These are phyloP conservation scores for Microdochium trichocladiopsis DNA, from an alignment of 2,329 filamentous ascomycete species.

Conservation along the genomic window DNA sequence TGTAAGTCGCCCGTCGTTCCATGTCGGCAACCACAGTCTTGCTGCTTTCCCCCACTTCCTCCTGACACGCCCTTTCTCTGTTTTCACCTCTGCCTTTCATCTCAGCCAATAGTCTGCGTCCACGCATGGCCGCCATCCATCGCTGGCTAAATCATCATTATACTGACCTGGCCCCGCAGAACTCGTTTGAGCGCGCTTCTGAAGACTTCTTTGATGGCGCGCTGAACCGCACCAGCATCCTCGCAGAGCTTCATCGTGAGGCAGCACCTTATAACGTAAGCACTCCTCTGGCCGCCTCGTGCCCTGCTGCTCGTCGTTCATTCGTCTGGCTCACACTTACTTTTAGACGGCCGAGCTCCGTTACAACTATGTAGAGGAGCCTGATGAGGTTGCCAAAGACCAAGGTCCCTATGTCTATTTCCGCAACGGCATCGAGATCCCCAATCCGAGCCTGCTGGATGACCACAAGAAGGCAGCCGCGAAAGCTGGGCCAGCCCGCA, in stretches of 20 bases:
- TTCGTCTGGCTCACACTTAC: constrained; percentile 6
- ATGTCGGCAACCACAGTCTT: constrained; percentile 1
- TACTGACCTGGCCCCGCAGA: constrained; percentile 7
- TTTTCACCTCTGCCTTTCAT: neutral
- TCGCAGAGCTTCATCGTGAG: constrained; percentile 17
- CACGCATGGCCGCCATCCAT: neutral
- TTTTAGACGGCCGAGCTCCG: constrained; percentile 15
- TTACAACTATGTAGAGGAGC: constrained; percentile 15
- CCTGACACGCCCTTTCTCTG: neutral
- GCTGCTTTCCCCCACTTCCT: constrained; percentile 6
- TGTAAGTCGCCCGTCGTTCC: constrained; percentile 4
- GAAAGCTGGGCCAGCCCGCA: constrained; percentile 21
- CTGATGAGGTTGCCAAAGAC: constrained; percentile 11
- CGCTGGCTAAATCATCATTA: neutral
- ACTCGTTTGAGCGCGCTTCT: constrained; percentile 16
- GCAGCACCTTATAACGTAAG: constrained; percentile 17
- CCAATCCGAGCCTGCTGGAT: constrained; percentile 21
- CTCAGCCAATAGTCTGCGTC: neutral
- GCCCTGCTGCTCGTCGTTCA: constrained; percentile 1
- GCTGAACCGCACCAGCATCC: constrained; percentile 15
- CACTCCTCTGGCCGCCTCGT: constrained; percentile 1
- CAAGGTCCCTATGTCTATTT: constrained; percentile 17
- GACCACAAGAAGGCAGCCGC: constrained; percentile 22
- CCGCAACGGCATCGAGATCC: constrained; percentile 20
- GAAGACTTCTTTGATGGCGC: constrained; percentile 19